Evolutionary conservation across 306 rosid genomes (phyloP), one percentile per base, ranked within the genome.

Genomic region (Corylus avellana): DNA sequence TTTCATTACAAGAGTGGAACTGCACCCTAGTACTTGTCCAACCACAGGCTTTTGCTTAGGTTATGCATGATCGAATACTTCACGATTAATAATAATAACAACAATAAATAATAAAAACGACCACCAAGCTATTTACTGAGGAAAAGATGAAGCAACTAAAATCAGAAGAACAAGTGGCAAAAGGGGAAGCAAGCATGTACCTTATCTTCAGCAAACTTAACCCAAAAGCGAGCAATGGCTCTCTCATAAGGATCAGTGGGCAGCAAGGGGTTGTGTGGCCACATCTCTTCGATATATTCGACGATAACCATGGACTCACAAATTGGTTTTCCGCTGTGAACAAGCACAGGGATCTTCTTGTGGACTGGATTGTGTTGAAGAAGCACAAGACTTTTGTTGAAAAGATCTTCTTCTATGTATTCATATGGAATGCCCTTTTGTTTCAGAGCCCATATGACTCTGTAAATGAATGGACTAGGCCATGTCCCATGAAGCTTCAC

Each of bases 151-250:
- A 47, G 50, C 50, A 47, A 47, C 12, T 47, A 2, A 47, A 47
- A 47, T 8, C 12, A 47, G 50, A 11, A 47, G 9, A 47, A 3
- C 53, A 48, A 11, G 3, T 8, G 13, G 13, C 4, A 47, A 47
- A 47, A 10, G 53, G 11, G 35, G 8, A 39, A 2, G n/a, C 13
- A 46, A 1, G 6, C 12, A 54, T 46, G 1, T 77, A 87, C 90
- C 87, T 66, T 73, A 7, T 84, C 84, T 1, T 86, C 90, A 1
- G 73, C 57, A 57, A 75, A 87, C 17, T 35, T 80, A 8, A 78
- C 76, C 91, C 92, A 91, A 75, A 91, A 91, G 2, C 91, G 78
- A 27, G 89, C 88, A 0, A 20, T 29, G 53, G 92, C 83, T 85
- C 67, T 87, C 3, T 87, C 84, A 59, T 55, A 77, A 37, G 91